Conservation (phyloP, 2,329 filamentous ascomycete species). For the Ophiostoma populinum region DNA sequence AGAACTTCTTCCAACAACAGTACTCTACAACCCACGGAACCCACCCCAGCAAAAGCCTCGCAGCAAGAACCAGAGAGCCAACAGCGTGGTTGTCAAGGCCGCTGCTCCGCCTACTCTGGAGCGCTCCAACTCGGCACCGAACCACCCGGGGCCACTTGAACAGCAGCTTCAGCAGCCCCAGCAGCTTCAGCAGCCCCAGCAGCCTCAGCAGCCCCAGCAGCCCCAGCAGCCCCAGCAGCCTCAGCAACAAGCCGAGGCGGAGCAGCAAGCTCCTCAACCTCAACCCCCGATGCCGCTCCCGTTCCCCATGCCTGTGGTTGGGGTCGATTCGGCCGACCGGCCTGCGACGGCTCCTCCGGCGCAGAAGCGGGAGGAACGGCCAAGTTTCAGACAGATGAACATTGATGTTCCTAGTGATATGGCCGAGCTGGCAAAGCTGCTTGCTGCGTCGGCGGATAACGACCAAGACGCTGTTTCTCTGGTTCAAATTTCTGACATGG, state of each 20-base stretch:
- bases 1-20: conserved; percentile 24
- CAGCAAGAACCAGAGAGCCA: conserved; percentile 3
- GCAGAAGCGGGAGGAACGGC: too few species aligned
- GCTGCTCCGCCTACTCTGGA: conserved; percentile 6
- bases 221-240: background rate
- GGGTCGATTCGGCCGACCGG: background rate
- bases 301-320: background rate
- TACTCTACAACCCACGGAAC: conserved; percentile 23
- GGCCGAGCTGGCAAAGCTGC: conserved; percentile 5
- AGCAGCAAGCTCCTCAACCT: too few species aligned
- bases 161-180: background rate
- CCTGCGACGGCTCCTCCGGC: background rate
- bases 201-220: background rate
- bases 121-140: conserved; percentile 10
- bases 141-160: background rate
- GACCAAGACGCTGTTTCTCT: background rate
- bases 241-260: background rate
- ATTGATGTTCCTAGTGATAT: conserved; percentile 5
- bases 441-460: conserved; percentile 3
- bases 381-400: background rate
- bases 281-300: background rate
- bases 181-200: background rate
- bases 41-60: conserved; percentile 5
- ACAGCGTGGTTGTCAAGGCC: conserved; percentile 1
- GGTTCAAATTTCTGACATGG: background rate